Evolutionary conservation across 768 basidiomycete species (phyloP), one percentile per base, ranked within the genome.

Genomic region (Lentinula sp.): DNA sequence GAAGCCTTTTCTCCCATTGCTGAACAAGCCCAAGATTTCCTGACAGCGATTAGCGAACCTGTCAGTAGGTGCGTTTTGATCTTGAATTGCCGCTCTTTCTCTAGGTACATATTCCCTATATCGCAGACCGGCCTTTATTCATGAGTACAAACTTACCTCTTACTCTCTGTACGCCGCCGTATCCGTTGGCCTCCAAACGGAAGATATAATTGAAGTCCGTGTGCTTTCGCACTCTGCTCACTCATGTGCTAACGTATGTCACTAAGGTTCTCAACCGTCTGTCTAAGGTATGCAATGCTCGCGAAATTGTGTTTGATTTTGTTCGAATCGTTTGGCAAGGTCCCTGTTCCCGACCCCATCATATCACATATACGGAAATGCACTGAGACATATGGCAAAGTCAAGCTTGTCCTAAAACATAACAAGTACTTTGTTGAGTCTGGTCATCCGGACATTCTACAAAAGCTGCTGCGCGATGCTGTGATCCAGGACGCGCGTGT

Each of bases 161-260:
- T 97, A 98, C 74, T 98, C 96, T 16, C 80, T 99, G 15, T 98
- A 99, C 73, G 97, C 97, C 62, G 97, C 97, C 54, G 96, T 99
- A 63, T 98, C 96, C 13, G 97, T 99, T 62, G 97, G 97, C 33
- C 78, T 99, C 33, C 93, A 98, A 72, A 98, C 97, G 8, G 90
- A 96, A 67, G 95, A 98, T 72, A 98, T 98, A 67, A 97, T 98
- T 73, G 94, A 95, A 80, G 96, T 98, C 66, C 70, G 86, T 82
- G 59, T 66, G 63, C 66, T 66, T 68, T 65, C 64, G 62, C 66
- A 59, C 65, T 62, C 61, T 46, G 61, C 61, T 57, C 35, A 50
- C 42, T 45, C 20, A 41, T 56, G 81, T 72, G 62, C 74, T 76
- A 63, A 77, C 6, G 61, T 64, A 37, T 48, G 61, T 49, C 37